Evolutionary conservation across 2,329 filamentous ascomycete species (phyloP), one percentile per base, ranked within the genome.

Genomic region (Fusarium verrucosum): DNA sequence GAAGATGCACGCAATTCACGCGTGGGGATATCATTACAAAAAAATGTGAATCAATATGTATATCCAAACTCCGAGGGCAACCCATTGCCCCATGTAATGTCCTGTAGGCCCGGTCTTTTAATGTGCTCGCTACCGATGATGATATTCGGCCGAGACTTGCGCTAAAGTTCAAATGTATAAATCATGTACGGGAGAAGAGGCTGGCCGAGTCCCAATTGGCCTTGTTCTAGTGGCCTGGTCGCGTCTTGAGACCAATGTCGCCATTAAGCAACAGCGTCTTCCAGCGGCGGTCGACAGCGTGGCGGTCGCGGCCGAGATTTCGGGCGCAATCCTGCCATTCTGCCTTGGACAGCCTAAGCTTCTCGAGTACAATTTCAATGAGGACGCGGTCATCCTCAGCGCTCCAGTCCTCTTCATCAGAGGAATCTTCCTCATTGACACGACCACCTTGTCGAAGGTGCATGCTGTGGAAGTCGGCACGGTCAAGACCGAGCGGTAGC

Each of bases 241-340:
- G 77, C 42, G 72, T 68, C 76, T 87, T 87, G 70, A 89, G 76
- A 10, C 86, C 86, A 20, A 89, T 79, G 25, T 88, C 85, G 50
- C 86, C 87, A 58, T 79, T 80, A 38, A 80, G 75, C 75, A 89
- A 82, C 32, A 90, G 77, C 53, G 82, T 87, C 79, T 85, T 87
- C 88, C 88, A 90, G 68, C 88, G 78, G 46, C 82, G 79, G 37
- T 83, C 83, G 41, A 89, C 79, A 58, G 81, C 84, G 56, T 81
- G 78, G 47, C 84, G 79, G 75, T 89, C 86, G 69, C 83, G 86
- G 61, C 87, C 87, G 9, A 90, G 78, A 65, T 81, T 87, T 58
- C 86, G 81, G 38, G 87, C 87, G 73, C 87, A 89, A 72, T 90
- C 87, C 58, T 88, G 85, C 87, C 87, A 89, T 56, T 90, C 87